phyloP scores from a whole-genome alignment of 176 grass and related monocot genomes.

The Zoysia japonica region DNA sequence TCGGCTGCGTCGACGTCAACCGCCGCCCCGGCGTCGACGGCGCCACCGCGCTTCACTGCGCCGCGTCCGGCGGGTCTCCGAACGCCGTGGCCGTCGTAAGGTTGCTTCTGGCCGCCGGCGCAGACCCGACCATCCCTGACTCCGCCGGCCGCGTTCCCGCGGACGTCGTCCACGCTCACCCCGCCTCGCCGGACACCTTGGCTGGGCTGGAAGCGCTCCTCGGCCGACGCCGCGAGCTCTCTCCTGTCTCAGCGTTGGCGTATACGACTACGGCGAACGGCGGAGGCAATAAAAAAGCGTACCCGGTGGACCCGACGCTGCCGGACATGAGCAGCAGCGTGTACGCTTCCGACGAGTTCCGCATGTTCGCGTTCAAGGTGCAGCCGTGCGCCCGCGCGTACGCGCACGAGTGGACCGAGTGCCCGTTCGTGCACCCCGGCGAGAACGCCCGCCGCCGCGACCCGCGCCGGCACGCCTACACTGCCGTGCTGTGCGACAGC shows the following conservation, averaged over 20 bases:
- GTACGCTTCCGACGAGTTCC: constrained; percentile 67
- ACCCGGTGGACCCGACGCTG: constrained; percentile 64
- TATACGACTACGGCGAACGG: too few relatives aligned
- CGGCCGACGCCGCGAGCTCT: constrained; percentile 8
- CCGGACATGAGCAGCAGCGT: constrained; percentile 58
- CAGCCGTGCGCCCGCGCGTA: constrained; percentile 66
- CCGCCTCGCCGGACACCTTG: not conserved
- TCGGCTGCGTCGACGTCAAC: not conserved
- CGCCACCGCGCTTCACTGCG: not conserved
- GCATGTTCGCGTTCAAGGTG: constrained; percentile 76
- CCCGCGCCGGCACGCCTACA: constrained; percentile 63
- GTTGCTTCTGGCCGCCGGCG: constrained; percentile 56
- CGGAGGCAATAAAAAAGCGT: constrained; percentile 52
- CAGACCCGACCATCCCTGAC: constrained; percentile 38
- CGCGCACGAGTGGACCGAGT: constrained; percentile 83
- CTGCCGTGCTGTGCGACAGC: constrained; percentile 63
- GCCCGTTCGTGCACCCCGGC: constrained; percentile 72
- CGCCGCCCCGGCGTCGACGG: not conserved
- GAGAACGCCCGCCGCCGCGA: constrained; percentile 33
- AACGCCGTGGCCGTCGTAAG: constrained; percentile 50
- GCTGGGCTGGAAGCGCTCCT: constrained; percentile 37
- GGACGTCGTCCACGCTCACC: constrained; percentile 38
- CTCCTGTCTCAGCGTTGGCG: too few relatives aligned
- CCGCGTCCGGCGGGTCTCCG: not conserved
- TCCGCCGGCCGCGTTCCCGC: constrained; percentile 11